Evolutionary conservation across 2,329 filamentous ascomycete species (phyloP), one percentile per base, ranked within the genome.

Genomic region (Curvularia sp.): DNA sequence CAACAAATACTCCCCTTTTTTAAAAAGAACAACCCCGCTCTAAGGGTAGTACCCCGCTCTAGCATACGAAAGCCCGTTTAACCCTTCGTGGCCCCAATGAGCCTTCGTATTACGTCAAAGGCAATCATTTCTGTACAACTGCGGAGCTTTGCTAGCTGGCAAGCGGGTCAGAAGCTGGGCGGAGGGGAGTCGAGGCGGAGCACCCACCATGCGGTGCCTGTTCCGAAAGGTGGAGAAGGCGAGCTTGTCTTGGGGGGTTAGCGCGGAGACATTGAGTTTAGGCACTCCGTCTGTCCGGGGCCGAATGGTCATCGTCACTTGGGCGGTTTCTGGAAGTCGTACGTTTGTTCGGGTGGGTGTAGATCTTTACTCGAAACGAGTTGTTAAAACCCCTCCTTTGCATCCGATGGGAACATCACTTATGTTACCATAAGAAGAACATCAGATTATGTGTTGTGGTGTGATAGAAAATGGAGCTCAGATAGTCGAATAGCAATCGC

Each of bases 61-160:
- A 22, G 12, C 3, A n/a, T 8, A 18, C 28, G n/a, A 24, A 35
- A 28, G 28, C 18, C 22, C 22, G 22, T 24, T 24, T 31, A 31
- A 24, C 28, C 22, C 22, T 24, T 49, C 24, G 30, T 38, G 8
- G 20, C 12, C 28, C 13, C 41, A 49, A 49, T 30, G 22, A 2
- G 22, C 22, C 18, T 22, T 26, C 26, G 18, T 10, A 49, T 58
- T 44, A 58, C 55, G 55, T 58, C 22, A 18, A n/a, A 20, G 22
- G 6, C 24, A 20, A 49, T 46, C 38, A 31, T 39, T 49, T 46
- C 31, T 10, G 15, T 46, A 1, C 42, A 20, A 24, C 31, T n/a
- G 44, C 28, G 30, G 33, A 31, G n/a, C 20, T 24, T 24, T 24
- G 22, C 22, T 49, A 8, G 44, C 50, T 39, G 26, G 18, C 13